Evolutionary conservation across 306 rosid genomes (phyloP), one percentile per base, ranked within the genome.

Genomic region (Mimosa bimucronata): DNA sequence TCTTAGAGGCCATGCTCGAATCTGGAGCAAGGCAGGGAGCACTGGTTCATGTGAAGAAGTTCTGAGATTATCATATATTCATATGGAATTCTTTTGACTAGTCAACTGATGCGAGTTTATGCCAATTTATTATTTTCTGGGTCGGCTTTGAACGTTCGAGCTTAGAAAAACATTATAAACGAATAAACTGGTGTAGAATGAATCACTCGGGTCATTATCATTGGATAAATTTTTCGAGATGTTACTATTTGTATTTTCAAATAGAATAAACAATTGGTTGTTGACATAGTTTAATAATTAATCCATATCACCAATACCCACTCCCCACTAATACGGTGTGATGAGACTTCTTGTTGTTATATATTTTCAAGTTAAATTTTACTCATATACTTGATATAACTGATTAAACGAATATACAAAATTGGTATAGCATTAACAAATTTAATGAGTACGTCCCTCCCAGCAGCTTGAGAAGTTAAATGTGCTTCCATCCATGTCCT

Each of bases 1-100:
- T 94, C 77, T 89, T 92, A 30, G 97, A 88, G 81, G 98, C 98
- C 75, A 92, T 92, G 97, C 92, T 92, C 81, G 98, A 92, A 73
- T 94, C 98, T 0, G 98, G 98, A 83, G 23, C 87, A 34, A 90
- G 75, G 85, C 81, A 90, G 69, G 97, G 98, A 12, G 92, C 90
- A 42, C 83, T 80, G 61, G 94, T 91, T 84, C 83, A 73, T 2
- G 97, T 94, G 73, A 94, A 91, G 61, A 89, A 80, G 74, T 94
- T 91, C 85, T 94, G 83, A 90, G 79, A 68, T 76, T 66, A 60
- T 19, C 75, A 9, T n/a, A n/a, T n/a, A n/a, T n/a, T n/a, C n/a
- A n/a, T 9, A 42, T 71, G 57, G 79, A 75, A 72, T 66, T 70
- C 66, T 70, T 76, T 53, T 34, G 77, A 16, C 30, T 57, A 42